Conservation (phyloP, 2,329 filamentous ascomycete species). For the Colletotrichum tropicale region DNA sequence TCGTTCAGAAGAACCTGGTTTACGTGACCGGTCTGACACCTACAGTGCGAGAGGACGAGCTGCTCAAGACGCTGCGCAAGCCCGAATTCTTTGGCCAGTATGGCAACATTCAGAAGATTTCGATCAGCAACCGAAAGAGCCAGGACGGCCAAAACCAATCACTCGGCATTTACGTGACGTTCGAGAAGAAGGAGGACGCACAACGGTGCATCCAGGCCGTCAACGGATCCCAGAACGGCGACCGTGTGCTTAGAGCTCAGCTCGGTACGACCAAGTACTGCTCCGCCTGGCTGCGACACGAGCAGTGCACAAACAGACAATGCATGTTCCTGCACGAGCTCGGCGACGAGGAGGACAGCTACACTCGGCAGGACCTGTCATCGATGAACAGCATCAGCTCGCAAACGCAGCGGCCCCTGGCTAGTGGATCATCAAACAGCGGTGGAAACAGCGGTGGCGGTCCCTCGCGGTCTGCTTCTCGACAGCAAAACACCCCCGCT, state of each 20-base stretch:
- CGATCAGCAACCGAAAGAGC: constrained; percentile 93
- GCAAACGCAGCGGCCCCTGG: constrained; percentile 69
- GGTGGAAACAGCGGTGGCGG: constrained; percentile 43
- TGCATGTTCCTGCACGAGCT: constrained; percentile 99
- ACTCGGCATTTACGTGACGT: constrained; percentile 98
- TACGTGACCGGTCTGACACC: constrained; percentile 96
- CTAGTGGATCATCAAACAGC: constrained; percentile 8
- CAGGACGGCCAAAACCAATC: constrained; percentile 79
- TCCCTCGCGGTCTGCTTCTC: constrained; percentile 58
- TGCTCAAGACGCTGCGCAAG: constrained; percentile 88
- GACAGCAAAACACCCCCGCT: constrained; percentile 51
- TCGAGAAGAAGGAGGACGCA: constrained; percentile 89
- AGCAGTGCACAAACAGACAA: constrained; percentile 92
- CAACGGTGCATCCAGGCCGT: constrained; percentile 89
- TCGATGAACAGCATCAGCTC: constrained; percentile 91
- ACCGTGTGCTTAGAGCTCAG: constrained; percentile 79
- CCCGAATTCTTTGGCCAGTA: constrained; percentile 98
- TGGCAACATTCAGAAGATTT: constrained; percentile 97
- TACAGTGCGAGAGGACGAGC: constrained; percentile 87
- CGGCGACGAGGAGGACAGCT: constrained; percentile 97
- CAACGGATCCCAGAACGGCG: constrained; percentile 90
- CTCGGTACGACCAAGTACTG: constrained; percentile 97
- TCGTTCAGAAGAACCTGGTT: constrained; percentile 98
- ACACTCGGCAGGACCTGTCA: constrained; percentile 90
- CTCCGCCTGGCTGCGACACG: constrained; percentile 92